These are phyloP conservation scores for Catenaria anguillulae DNA, from an alignment of 371 early-diverging fungal species.

Conservation along the genomic window DNA sequence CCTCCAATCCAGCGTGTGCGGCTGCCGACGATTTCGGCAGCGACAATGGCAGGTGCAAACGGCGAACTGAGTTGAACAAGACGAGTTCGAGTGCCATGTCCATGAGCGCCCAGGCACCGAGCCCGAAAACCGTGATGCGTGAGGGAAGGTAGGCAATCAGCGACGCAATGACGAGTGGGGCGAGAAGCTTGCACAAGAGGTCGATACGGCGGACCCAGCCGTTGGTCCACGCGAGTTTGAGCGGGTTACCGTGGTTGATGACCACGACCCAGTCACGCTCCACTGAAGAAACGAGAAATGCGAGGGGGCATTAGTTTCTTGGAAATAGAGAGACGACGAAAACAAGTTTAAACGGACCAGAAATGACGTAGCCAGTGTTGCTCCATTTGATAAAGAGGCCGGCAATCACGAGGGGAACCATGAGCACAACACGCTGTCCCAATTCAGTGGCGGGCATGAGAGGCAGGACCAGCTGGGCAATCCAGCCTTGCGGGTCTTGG, in stretches of 20 bases:
- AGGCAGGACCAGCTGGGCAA: neutral
- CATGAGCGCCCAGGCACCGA: slow-evolving; percentile 11
- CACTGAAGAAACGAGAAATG: neutral
- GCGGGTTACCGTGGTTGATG: neutral
- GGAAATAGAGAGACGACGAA: neutral
- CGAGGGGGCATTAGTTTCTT: neutral
- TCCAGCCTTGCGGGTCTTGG: neutral
- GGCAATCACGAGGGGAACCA: neutral
- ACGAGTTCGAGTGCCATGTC: slow-evolving; percentile 14
- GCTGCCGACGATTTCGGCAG: neutral
- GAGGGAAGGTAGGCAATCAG: slow-evolving; percentile 5
- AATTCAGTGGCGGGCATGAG: neutral
- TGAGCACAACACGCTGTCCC: neutral
- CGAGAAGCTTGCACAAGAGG: slow-evolving; percentile 3
- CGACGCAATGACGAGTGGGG: slow-evolving; percentile 6
- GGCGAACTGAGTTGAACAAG: slow-evolving; percentile 8
- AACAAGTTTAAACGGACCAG: neutral
- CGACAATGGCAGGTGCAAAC: neutral
- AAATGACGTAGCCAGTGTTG: neutral
- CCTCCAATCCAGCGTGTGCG: too few species aligned
- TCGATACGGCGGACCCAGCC: slow-evolving; percentile 4
- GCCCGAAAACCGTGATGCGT: slow-evolving; percentile 14
- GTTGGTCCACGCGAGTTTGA: neutral
- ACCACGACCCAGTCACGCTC: neutral
- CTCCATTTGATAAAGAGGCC: neutral